Base-by-base conservation (phyloP, 1,139 yeast species). In the Arxiozyma telluris region DNA sequence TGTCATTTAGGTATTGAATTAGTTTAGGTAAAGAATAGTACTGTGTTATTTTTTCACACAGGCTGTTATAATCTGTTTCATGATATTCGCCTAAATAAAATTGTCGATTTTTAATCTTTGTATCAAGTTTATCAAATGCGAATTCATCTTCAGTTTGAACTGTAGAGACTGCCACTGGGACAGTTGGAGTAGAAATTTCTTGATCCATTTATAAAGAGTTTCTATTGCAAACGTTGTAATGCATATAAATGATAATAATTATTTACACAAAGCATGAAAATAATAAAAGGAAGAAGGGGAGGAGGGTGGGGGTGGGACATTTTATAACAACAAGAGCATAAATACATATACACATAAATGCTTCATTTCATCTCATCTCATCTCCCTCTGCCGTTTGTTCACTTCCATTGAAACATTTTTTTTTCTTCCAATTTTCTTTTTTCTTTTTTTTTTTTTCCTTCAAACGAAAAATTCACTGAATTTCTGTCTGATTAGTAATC, bases 91-190 rank as follows among this genome's bases (percentile, higher is more conserved):
- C 72, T 56, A 68, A 62, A 47, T 76, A 69, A 58, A 73, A 77
- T 1, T 62, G 63, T 54, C 75, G 68, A 39, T 68, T 70, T 47
- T 70, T 73, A 12, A 62, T 71, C 3, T 57, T 59, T 15, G 68
- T 62, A 41, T 58, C 64, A 56, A 71, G 73, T 54, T 72, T 71
- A 47, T 75, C 76, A 58, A 77, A 79, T 9, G 68, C 59, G 56
- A 82, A 82, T 2, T 75, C 71, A 2, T 71, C 69, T 25, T 81
- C 83, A 59, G 81, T 84, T 61, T 82, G 84, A 34, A 73, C 70
- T 1, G 87, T 80, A 0, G 88, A 83, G 11, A 84, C 70, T 1
- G 79, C 76, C 1, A 89, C 87, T 0, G 88, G 84, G 15, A 66
- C 71, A 5, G 23, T 20, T 17, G 25, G 49, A 18, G 42, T 41